These are phyloP conservation scores for Panellus pusillus DNA, from an alignment of 768 basidiomycete genomes.

Conservation along the genomic window DNA sequence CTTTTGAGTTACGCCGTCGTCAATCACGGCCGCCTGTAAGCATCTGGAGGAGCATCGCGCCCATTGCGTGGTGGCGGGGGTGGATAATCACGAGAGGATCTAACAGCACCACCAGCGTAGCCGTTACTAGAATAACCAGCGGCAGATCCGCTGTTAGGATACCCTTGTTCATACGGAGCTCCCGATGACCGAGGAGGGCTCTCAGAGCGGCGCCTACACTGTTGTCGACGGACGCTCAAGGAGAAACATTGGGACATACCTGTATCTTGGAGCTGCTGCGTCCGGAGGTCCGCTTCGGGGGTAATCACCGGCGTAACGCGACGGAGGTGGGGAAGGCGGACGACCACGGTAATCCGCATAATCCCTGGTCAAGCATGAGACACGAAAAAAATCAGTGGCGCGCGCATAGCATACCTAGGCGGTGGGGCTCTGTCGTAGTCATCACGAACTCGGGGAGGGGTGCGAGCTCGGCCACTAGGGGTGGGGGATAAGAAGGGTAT, in stretches of 20 bases:
- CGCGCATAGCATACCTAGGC: constrained; percentile 63
- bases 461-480: constrained; percentile 57
- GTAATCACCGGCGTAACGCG: constrained; percentile 50
- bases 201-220: constrained; percentile 65
- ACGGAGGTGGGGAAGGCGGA: constrained; percentile 52
- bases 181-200: constrained; percentile 59
- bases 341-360: constrained; percentile 59
- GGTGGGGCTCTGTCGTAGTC: constrained; percentile 61
- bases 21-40: constrained; percentile 40
- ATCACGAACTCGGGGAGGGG: constrained; percentile 59
- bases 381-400: neutral
- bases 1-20: neutral
- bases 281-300: constrained; percentile 48
- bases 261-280: constrained; percentile 45
- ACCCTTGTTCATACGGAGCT: constrained; percentile 50
- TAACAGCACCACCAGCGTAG: constrained; percentile 43
- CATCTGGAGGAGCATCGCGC: constrained; percentile 40
- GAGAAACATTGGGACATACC: constrained; percentile 28
- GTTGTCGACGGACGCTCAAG: neutral
- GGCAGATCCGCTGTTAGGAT: constrained; percentile 34
- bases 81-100: constrained; percentile 30
- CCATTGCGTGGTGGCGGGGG: constrained; percentile 43
- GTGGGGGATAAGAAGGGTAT: constrained; percentile 45
- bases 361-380: constrained; percentile 40
- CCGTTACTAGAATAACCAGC: constrained; percentile 46